phyloP scores from a whole-genome alignment of 805 yeast species.

The Monosporozyma solicola region DNA sequence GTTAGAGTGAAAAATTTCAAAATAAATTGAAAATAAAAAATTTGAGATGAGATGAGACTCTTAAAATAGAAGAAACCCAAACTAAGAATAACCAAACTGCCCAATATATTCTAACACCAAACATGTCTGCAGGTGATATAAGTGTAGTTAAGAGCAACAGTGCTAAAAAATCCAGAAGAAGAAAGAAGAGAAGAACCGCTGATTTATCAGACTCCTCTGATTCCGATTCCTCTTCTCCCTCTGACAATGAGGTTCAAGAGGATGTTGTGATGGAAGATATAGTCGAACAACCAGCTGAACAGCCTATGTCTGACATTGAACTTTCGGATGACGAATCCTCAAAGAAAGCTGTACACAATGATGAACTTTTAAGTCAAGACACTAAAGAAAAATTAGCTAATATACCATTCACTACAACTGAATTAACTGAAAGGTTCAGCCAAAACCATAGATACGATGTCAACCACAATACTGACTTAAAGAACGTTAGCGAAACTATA shows the following conservation, averaged over 20 bases:
- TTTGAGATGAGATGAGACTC: neutral
- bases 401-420: conserved; percentile 30
- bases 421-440: conserved; percentile 22
- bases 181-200: conserved; percentile 78
- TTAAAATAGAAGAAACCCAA: neutral
- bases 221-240: conserved; percentile 33
- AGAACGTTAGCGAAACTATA: conserved; percentile 24
- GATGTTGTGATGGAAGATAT: conserved; percentile 3
- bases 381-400: conserved; percentile 15
- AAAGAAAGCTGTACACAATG: conserved; percentile 1
- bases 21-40: neutral
- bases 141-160: conserved; percentile 11
- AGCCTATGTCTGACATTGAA: conserved; percentile 30
- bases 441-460: conserved; percentile 8
- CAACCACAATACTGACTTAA: conserved; percentile 19
- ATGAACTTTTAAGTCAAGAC: conserved; percentile 14
- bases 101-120: neutral
- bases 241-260: conserved; percentile 23
- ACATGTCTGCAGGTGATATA: conserved; percentile 19
- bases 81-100: neutral
- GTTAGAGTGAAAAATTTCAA: conserved; percentile 1
- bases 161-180: conserved; percentile 39
- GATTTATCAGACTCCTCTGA: conserved; percentile 51
- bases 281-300: conserved; percentile 14
- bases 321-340: conserved; percentile 12